Base-by-base conservation (phyloP, 306 rosid species). In the Canavalia gladiata region DNA sequence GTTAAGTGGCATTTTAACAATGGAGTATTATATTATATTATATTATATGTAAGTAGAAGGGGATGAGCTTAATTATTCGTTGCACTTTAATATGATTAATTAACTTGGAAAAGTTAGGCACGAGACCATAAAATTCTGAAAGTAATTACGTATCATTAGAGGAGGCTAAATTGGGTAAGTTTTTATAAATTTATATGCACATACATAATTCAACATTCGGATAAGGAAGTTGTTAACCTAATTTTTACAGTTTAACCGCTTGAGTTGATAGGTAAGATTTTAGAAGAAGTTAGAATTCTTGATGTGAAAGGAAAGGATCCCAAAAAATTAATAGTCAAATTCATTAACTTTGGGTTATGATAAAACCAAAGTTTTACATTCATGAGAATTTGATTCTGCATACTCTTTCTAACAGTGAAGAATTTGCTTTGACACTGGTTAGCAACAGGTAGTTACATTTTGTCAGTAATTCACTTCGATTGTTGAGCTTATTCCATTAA, bases 251-350 rank as follows among this genome's bases (percentile, higher is more conserved):
- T 42, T 72, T 12, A 25, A 28, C 54, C 1, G 45, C 79, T 59
- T 8, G 60, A 63, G 60, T 57, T 51, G 50, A 33, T 11, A 34
- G 4, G 10, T 33, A 58, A 59, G 5, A 13, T 51, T 34, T 58
- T 8, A 68, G 70, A 47, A 46, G 37, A 47, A 58, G 37, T 66
- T 64, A 18, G 63, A 74, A 81, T 62, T 52, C 81, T 81, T 72
- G 82, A 60, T 29, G 56, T 37, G 12, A 31, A 85, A 85, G 88
- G 35, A 81, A 85, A 67, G 88, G 63, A 85, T 81, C 83, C 25
- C 5, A 35, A 57, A 67, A 45, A 18, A 18, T 18, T 18, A 18
- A 34, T 8, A 64, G 29, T 64, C 62, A 65, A 72, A 72, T 49
- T 18, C 25, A 18, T 18, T 50, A 52, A 80, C 55, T 62, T 76